Evolutionary conservation across 352 stramenopile genomes (phyloP).

Genomic region (Globisporangium yorkense): DNA sequence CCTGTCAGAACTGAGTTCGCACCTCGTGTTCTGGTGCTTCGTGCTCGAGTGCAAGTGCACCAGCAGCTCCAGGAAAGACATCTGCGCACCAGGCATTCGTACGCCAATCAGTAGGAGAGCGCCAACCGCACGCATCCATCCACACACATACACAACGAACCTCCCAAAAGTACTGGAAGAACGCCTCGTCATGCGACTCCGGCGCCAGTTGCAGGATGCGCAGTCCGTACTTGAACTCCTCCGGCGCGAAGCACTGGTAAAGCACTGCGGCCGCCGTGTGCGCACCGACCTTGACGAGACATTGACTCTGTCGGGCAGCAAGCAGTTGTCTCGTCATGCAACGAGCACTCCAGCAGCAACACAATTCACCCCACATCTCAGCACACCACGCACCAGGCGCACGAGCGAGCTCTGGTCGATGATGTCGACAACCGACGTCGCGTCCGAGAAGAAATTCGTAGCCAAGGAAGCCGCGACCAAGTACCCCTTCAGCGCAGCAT

Average conservation of each 20-base stretch:
- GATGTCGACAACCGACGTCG: slow-evolving; percentile 62
- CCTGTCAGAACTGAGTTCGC: slow-evolving; percentile 1
- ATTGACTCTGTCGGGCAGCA: slow-evolving; percentile 51
- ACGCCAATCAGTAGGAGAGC: background rate
- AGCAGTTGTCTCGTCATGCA: background rate
- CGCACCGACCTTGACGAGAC: slow-evolving; percentile 76
- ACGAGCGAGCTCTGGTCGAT: slow-evolving; percentile 84
- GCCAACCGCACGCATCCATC: background rate
- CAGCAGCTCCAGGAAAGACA: slow-evolving; percentile 77
- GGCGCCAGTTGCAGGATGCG: slow-evolving; percentile 71
- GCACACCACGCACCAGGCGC: slow-evolving; percentile 40
- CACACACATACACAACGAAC: slow-evolving; percentile 18
- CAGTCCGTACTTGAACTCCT: slow-evolving; percentile 79
- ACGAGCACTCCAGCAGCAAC: background rate
- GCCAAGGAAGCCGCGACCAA: slow-evolving; percentile 69
- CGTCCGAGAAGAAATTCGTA: slow-evolving; percentile 80
- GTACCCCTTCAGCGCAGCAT: slow-evolving; percentile 60
- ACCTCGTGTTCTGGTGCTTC: slow-evolving; percentile 71
- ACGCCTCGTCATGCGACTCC: slow-evolving; percentile 59
- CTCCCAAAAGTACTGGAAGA: slow-evolving; percentile 88
- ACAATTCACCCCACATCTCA: background rate
- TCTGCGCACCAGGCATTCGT: slow-evolving; percentile 19
- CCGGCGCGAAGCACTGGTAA: slow-evolving; percentile 75
- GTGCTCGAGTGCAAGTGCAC: slow-evolving; percentile 70
- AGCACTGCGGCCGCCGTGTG: slow-evolving; percentile 75